These are phyloP conservation scores for Circinella minor DNA, from an alignment of 371 early-diverging fungal species.

Conservation along the genomic window DNA sequence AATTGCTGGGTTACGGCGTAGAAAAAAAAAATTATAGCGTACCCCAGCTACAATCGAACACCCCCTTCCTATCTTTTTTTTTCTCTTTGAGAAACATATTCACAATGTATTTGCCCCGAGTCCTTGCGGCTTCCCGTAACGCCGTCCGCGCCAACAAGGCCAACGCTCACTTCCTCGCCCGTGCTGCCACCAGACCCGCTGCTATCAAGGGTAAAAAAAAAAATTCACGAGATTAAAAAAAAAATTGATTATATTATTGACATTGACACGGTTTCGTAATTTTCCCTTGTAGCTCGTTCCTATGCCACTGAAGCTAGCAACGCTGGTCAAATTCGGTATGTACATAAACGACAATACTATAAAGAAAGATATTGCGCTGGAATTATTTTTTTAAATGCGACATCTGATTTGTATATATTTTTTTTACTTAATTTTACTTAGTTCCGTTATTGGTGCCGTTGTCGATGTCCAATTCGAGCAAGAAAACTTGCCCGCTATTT, in stretches of 20 bases:
- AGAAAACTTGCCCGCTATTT: slow-evolving; percentile 91
- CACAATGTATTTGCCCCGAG: slow-evolving; percentile 23
- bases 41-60: not conserved
- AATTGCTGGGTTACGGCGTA: not conserved
- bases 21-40: not conserved
- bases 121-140: slow-evolving; percentile 28
- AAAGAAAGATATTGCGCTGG: too few species aligned
- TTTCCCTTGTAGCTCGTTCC: slow-evolving; percentile 13
- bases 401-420: too few species aligned
- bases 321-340: slow-evolving; percentile 49
- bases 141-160: slow-evolving; percentile 35
- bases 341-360: not conserved
- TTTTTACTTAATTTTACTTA: not conserved
- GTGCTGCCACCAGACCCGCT: slow-evolving; percentile 29
- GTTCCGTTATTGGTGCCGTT: slow-evolving; percentile 79
- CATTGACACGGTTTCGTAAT: not conserved
- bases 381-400: too few species aligned
- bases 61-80: slow-evolving; percentile 15
- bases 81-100: not conserved
- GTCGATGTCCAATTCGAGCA: slow-evolving; percentile 95
- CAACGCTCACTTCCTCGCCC: slow-evolving; percentile 27
- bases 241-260: not conserved
- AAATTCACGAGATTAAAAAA: too few species aligned
- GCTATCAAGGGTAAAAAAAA: slow-evolving; percentile 29
- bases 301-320: slow-evolving; percentile 35